Evolutionary conservation across 2,329 filamentous ascomycete genomes (phyloP).

Genomic region (Dactylellina cionopaga): DNA sequence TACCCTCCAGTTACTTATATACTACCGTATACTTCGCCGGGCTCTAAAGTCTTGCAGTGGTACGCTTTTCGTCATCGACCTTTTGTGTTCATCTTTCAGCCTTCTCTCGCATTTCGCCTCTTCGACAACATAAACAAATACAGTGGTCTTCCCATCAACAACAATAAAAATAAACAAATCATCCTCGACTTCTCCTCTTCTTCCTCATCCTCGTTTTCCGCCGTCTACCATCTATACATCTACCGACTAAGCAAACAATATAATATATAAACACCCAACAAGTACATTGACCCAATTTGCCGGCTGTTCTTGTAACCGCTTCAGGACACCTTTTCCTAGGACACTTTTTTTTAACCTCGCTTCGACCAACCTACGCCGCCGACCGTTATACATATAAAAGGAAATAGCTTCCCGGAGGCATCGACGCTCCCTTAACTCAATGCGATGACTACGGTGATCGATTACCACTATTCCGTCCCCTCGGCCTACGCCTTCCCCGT

Average conservation of each 20-base stretch:
- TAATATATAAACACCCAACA: background rate
- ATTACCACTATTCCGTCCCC: constrained; percentile 48
- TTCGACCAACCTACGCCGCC: background rate
- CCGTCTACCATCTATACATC: background rate
- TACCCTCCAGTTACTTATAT: no score
- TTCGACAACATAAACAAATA: background rate
- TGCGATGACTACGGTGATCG: constrained; percentile 51
- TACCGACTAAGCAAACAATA: constrained; percentile 5
- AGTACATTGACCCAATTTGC: background rate
- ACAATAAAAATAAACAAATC: constrained; percentile 29
- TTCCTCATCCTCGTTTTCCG: background rate
- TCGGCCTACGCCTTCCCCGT: constrained; percentile 50
- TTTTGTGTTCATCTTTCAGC: no score
- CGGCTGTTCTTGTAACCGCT: constrained; percentile 4
- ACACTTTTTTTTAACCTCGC: no score
- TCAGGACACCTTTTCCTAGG: constrained; percentile 14
- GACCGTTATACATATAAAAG: background rate
- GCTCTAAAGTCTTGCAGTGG: background rate
- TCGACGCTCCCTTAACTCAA: constrained; percentile 8
- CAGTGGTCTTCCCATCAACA: constrained; percentile 2
- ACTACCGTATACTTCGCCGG: no score
- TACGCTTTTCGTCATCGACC: constrained; percentile 51
- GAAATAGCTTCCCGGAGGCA: background rate
- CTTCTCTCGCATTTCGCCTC: constrained; percentile 26
- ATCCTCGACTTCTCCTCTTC: background rate